These are phyloP conservation scores for Colletotrichum scovillei DNA, from an alignment of 2,329 filamentous ascomycete genomes.

Conservation along the genomic window DNA sequence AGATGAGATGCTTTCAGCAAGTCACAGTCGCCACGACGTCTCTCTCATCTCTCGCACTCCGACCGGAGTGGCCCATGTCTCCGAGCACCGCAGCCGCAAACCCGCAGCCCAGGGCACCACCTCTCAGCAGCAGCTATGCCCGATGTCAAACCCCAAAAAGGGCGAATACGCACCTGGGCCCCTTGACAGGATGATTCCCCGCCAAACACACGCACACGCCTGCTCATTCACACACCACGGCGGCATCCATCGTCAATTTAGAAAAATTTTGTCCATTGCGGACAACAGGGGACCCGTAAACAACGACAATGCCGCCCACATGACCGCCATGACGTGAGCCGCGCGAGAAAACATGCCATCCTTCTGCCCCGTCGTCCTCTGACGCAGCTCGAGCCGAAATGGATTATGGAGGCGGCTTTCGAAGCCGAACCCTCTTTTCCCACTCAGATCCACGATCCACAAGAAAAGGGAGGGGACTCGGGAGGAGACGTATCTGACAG, in stretches of 20 bases:
- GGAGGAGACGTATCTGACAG: neutral
- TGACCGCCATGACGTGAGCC: slow-evolving; percentile 28
- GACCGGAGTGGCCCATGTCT: slow-evolving; percentile 4
- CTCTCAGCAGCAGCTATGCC: neutral
- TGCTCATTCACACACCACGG: neutral
- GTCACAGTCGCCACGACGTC: neutral
- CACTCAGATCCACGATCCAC: neutral
- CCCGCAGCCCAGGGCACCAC: neutral
- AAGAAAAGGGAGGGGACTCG: neutral
- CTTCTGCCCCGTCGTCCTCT: neutral
- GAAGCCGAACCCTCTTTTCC: neutral
- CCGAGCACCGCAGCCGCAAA: slow-evolving; percentile 4
- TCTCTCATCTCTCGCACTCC: neutral
- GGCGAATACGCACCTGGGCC: neutral
- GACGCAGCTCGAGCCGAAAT: slow-evolving; percentile 2
- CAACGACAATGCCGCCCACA: slow-evolving; percentile 4
- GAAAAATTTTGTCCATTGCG: neutral
- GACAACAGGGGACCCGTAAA: slow-evolving; percentile 9
- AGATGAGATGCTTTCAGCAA: slow-evolving; percentile 21
- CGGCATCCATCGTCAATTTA: neutral
- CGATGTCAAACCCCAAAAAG: neutral
- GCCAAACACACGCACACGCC: slow-evolving; percentile 1
- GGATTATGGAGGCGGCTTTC: neutral
- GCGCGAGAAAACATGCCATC: slow-evolving; percentile 32
- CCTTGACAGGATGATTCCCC: slow-evolving; percentile 6